Percentiles rank a stretch among this genome's conserved stretches.
Conservation (phyloP, 2,329 filamentous ascomycete genomes). For the Apiospora kogelbergensis region DNA sequence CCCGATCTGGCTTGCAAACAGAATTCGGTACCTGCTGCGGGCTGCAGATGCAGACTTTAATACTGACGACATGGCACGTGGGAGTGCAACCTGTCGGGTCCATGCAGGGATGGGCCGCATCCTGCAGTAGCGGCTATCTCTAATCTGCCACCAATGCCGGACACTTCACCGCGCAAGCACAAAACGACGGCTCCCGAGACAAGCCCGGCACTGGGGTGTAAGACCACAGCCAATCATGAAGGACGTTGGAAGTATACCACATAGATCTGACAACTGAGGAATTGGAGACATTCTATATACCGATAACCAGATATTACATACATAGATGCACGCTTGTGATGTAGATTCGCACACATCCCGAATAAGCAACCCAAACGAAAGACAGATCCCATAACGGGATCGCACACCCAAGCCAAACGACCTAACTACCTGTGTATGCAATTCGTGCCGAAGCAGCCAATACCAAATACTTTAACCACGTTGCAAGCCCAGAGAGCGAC, state of each 20-base stretch:
- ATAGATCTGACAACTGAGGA: neutral
- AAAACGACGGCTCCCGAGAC: neutral
- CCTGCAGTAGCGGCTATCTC: neutral
- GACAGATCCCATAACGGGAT: neutral
- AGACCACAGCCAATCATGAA: neutral
- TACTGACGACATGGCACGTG: neutral
- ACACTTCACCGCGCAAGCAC: no score
- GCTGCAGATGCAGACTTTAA: neutral
- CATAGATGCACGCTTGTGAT: neutral
- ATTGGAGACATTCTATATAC: slow-evolving; percentile 1
- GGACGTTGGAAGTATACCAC: neutral
- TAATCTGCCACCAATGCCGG: no score
- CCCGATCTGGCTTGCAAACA: neutral
- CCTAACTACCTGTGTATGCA: neutral
- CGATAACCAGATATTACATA: neutral
- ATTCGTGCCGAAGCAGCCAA: neutral
- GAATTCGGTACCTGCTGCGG: neutral
- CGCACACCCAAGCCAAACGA: no score
- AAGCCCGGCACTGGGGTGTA: neutral
- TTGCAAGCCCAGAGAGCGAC: neutral
- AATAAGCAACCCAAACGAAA: neutral
- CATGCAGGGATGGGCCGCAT: no score
- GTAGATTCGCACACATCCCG: neutral
- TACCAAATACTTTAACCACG: neutral
- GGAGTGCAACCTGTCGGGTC: no score